Evolutionary conservation across 352 stramenopile species (phyloP), one percentile per base, ranked within the genome.

Genomic region (Phytophthora colocasiae): DNA sequence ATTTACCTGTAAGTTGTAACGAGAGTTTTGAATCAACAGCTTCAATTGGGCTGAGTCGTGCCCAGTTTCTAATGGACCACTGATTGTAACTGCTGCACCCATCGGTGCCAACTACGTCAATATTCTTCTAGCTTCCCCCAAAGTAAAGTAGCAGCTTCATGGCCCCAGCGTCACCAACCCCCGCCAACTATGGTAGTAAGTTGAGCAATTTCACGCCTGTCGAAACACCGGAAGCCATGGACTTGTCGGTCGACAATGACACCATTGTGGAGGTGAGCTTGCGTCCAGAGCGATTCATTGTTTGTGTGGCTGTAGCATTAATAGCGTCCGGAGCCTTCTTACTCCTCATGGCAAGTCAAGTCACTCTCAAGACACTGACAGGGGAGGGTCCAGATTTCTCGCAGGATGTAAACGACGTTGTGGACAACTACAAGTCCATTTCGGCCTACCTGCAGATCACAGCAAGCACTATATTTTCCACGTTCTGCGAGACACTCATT

Each of bases 241-340:
- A 83, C 51, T 59, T 66, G 62, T 56, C 83, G 46, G 63, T 71
- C 11, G 76, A 87, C 46, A 70, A 71, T 63, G 78, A 85, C 66
- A 86, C 80, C 34, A 89, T 86, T 65, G 77, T 87, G 48, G 71
- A 83, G 61, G 83, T 85, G 73, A 78, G 72, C 55, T 66, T 87
- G 41, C 75, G 78, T 26, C 69, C 72, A 1, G 46, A 54, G 39
- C 80, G 80, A 52, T 89, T 86, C 58, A 22, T 78, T 8, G 19
- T 80, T 17, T 73, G 80, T 56, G 72, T 81, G 22, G 55, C 59
- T 5, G 36, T 67, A 3, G 78, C 78, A 17, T 61, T 87, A 15
- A 43, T 55, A 27, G 60, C 74, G 8, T 73, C 78, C 0, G 82
- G 82, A 48, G 49, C 52, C 32, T 87, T 82, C 49, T 69, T 75